Percentiles rank a stretch among this genome's conserved stretches.
Evolutionary conservation across 2,329 filamentous ascomycete genomes (phyloP).

Genomic region (Aspergillus calidoustus): DNA sequence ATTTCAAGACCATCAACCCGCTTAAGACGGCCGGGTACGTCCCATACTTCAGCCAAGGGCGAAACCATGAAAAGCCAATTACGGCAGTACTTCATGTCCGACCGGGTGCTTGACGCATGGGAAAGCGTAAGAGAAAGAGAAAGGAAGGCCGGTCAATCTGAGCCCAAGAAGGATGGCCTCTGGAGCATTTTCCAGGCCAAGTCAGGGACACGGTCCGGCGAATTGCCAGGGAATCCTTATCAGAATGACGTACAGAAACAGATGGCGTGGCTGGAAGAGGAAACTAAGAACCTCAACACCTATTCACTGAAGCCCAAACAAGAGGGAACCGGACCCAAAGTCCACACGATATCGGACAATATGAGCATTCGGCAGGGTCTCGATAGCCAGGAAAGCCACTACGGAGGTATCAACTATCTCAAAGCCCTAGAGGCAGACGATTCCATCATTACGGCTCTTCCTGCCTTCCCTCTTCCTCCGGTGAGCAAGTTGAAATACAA

Average conservation of each 20-base stretch:
- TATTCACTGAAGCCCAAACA: constrained; percentile 37
- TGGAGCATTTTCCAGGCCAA: constrained; percentile 39
- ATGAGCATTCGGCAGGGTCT: constrained; percentile 30
- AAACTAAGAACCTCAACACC: constrained; percentile 32
- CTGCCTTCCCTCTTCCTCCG: constrained; percentile 25
- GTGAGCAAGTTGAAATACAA: background rate
- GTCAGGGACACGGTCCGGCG: constrained; percentile 19
- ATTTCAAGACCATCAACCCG: constrained; percentile 18
- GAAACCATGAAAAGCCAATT: constrained; percentile 40
- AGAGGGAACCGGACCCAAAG: constrained; percentile 32
- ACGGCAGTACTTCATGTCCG: constrained; percentile 39
- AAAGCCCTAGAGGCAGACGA: constrained; percentile 19
- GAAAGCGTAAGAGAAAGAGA: constrained; percentile 31
- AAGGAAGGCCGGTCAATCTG: constrained; percentile 19
- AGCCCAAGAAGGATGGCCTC: constrained; percentile 30
- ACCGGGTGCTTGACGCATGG: constrained; percentile 39
- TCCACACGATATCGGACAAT: constrained; percentile 37
- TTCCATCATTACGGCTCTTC: constrained; percentile 35
- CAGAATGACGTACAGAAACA: constrained; percentile 27
- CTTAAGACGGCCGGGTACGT: constrained; percentile 13
- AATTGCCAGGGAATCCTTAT: constrained; percentile 17
- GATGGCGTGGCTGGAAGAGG: constrained; percentile 38
- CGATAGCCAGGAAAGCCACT: constrained; percentile 10
- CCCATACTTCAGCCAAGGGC: constrained; percentile 17
- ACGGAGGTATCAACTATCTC: background rate